Percentiles rank a stretch among this genome's conserved stretches.
Evolutionary conservation across 192 early-diverging fungal species (phyloP).

Genomic region (Coemansia sp.): DNA sequence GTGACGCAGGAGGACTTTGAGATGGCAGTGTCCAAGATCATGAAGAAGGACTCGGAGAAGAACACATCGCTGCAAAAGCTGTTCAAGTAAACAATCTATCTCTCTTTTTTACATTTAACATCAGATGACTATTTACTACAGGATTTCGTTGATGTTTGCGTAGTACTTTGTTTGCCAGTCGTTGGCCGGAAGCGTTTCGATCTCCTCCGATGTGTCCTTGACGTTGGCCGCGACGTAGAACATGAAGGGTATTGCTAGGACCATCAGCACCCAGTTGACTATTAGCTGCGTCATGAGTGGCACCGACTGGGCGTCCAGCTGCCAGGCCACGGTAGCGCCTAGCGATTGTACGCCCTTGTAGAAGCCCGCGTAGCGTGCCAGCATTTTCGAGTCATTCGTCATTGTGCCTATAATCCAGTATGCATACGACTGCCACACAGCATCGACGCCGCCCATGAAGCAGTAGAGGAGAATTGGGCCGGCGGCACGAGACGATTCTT

Average conservation of each 20-base stretch:
- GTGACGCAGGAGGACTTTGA: constrained; percentile 99
- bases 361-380: constrained; percentile 73
- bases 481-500: constrained; percentile 49
- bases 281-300: constrained; percentile 48
- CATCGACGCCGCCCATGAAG: constrained; percentile 70
- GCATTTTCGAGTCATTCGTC: constrained; percentile 67
- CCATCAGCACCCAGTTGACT: constrained; percentile 52
- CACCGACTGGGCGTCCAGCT: constrained; percentile 58
- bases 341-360: constrained; percentile 84
- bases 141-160: neutral
- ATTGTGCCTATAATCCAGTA: constrained; percentile 84
- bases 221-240: constrained; percentile 45
- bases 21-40: constrained; percentile 98
- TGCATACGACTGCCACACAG: constrained; percentile 69
- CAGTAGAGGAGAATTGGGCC: constrained; percentile 65
- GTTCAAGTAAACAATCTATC: constrained; percentile 87
- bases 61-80: constrained; percentile 96
- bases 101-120: neutral
- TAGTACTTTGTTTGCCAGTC: neutral
- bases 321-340: constrained; percentile 65
- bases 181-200: neutral
- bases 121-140: neutral
- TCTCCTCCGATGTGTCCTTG: constrained; percentile 16
- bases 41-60: constrained; percentile 97
- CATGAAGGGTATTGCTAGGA: constrained; percentile 50